Conservation (phyloP, 2,329 filamentous ascomycete species). For the Xylariaceae sp. region DNA sequence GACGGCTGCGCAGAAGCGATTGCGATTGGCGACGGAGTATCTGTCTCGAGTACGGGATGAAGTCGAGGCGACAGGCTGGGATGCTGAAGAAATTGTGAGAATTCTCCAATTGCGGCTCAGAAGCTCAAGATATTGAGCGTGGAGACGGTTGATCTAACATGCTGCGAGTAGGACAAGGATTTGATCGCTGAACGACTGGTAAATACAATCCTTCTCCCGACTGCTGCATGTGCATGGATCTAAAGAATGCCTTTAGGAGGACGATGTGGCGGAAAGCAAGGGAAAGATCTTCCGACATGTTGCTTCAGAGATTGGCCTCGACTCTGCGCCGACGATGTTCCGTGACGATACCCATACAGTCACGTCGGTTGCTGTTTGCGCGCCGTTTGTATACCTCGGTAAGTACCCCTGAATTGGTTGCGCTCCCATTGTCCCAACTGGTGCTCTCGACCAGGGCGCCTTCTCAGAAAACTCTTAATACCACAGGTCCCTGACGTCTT, state of each 20-base stretch:
- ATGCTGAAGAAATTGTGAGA: slow-evolving; percentile 72
- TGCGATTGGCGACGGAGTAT: slow-evolving; percentile 86
- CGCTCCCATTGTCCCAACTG: not conserved
- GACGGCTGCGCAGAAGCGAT: slow-evolving; percentile 80
- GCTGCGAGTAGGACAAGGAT: slow-evolving; percentile 43
- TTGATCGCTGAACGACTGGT: slow-evolving; percentile 77
- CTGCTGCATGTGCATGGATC: not conserved
- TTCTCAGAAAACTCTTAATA: not conserved
- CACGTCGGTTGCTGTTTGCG: slow-evolving; percentile 66
- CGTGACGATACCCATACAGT: slow-evolving; percentile 71
- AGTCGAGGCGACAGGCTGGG: slow-evolving; percentile 73
- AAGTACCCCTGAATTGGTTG: not conserved
- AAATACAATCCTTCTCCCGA: slow-evolving; percentile 3
- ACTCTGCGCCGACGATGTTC: slow-evolving; percentile 62
- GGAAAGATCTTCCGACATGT: slow-evolving; percentile 82
- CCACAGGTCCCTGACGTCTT: not conserved
- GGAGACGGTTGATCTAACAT: slow-evolving; percentile 1
- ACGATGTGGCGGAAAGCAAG: slow-evolving; percentile 89
- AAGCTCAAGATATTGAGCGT: not conserved
- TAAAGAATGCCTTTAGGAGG: slow-evolving; percentile 40
- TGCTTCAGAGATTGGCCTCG: slow-evolving; percentile 66
- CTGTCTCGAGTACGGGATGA: slow-evolving; percentile 84
- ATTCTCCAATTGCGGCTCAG: not conserved
- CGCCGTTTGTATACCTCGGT: slow-evolving; percentile 77
- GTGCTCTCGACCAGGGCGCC: not conserved